Conservation (phyloP, 495 filamentous ascomycete genomes). For the Xylaria telfairii region DNA sequence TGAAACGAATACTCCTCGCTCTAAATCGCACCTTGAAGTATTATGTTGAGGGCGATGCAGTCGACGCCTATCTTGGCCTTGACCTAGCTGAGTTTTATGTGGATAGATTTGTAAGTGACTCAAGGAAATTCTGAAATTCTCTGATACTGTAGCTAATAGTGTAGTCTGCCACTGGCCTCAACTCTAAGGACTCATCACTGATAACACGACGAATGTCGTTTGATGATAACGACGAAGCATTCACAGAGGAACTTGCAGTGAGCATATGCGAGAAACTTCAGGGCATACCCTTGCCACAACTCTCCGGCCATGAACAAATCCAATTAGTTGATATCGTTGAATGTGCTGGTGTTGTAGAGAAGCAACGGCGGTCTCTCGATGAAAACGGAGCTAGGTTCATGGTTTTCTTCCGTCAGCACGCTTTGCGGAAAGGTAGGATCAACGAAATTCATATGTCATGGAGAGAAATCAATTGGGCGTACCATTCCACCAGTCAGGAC, state of each 20-base stretch:
- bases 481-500: slow-evolving; percentile 89
- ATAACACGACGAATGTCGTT: slow-evolving; percentile 43
- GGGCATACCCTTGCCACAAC: slow-evolving; percentile 74
- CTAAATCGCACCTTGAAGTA: slow-evolving; percentile 84
- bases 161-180: slow-evolving; percentile 33
- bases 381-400: slow-evolving; percentile 91
- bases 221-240: slow-evolving; percentile 63
- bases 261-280: slow-evolving; percentile 80
- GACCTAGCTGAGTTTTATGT: slow-evolving; percentile 73
- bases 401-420: slow-evolving; percentile 87
- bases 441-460: slow-evolving; percentile 78
- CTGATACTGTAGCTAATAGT: slow-evolving; percentile 19
- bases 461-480: slow-evolving; percentile 95
- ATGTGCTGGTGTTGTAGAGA: slow-evolving; percentile 84
- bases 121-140: slow-evolving; percentile 6
- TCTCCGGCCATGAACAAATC: slow-evolving; percentile 89
- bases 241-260: slow-evolving; percentile 75
- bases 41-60: slow-evolving; percentile 77
- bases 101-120: slow-evolving; percentile 22
- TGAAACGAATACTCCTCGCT: slow-evolving; percentile 74
- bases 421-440: slow-evolving; percentile 68
- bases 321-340: slow-evolving; percentile 86
- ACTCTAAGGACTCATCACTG: slow-evolving; percentile 29
- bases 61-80: slow-evolving; percentile 83
- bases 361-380: slow-evolving; percentile 89